Evolutionary conservation across 2,329 filamentous ascomycete species (phyloP).

Genomic region (Aspergillus aculeatinus): DNA sequence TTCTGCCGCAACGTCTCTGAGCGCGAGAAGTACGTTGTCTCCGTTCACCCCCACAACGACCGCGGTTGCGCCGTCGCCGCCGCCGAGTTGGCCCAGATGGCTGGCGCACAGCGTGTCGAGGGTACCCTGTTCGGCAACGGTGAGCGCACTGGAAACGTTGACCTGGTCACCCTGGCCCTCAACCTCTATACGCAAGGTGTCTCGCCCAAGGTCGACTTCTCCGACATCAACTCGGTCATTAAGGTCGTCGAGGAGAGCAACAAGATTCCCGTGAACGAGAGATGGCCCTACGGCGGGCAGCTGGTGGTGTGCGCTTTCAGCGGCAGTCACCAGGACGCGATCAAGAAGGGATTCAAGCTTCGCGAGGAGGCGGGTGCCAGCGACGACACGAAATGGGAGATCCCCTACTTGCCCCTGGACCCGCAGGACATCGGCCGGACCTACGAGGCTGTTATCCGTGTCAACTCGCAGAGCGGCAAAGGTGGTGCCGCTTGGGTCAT

Average conservation of each 20-base stretch:
- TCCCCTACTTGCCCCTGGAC: slow-evolving; percentile 91
- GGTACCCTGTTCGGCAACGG: slow-evolving; percentile 93
- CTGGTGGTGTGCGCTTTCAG: slow-evolving; percentile 91
- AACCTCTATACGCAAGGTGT: slow-evolving; percentile 96
- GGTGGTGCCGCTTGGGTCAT: slow-evolving; percentile 94
- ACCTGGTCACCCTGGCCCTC: slow-evolving; percentile 85
- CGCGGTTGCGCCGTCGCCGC: slow-evolving; percentile 86
- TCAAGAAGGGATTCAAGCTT: slow-evolving; percentile 77
- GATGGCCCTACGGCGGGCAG: slow-evolving; percentile 86
- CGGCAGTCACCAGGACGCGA: slow-evolving; percentile 91
- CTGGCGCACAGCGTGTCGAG: slow-evolving; percentile 89
- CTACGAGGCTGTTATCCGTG: slow-evolving; percentile 97
- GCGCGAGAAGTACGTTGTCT: slow-evolving; percentile 82
- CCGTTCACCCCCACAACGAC: slow-evolving; percentile 93
- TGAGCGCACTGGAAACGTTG: slow-evolving; percentile 92
- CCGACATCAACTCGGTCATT: slow-evolving; percentile 80
- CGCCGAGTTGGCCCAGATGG: slow-evolving; percentile 92
- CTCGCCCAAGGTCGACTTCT: slow-evolving; percentile 83
- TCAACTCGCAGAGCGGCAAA: slow-evolving; percentile 96
- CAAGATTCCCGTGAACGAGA: slow-evolving; percentile 89
- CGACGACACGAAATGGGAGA: slow-evolving; percentile 71
- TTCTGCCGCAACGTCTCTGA: slow-evolving; percentile 85
- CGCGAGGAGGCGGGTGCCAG: slow-evolving; percentile 62
- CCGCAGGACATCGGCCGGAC: slow-evolving; percentile 90
- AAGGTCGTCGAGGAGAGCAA: slow-evolving; percentile 87